Percentiles rank a stretch among this genome's conserved stretches.
Conservation (phyloP, 495 filamentous ascomycete species). For the Penicillium egyptiacum region DNA sequence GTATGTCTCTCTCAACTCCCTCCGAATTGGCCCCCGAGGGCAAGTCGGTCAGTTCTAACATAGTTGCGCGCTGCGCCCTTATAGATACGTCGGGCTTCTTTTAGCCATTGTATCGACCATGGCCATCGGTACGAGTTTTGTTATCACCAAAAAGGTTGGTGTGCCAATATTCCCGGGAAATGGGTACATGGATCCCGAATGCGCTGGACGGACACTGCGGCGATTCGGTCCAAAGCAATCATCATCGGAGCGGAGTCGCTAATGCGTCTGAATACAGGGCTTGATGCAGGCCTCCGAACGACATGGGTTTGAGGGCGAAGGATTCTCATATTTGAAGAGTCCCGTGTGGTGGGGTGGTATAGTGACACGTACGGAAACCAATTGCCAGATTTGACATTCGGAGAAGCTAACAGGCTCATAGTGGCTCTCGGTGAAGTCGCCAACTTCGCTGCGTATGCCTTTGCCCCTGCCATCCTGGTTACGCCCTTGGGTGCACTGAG, state of each 20-base stretch:
- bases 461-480: constrained; percentile 94
- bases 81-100: constrained; percentile 83
- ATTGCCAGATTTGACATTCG: not conserved
- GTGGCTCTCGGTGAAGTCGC: constrained; percentile 84
- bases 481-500: constrained; percentile 91
- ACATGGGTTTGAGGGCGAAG: constrained; percentile 96
- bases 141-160: constrained; percentile 88
- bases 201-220: constrained; percentile 7
- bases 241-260: constrained; percentile 13
- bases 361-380: constrained; percentile 64
- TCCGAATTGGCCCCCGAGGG: constrained; percentile 9
- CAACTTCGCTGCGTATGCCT: constrained; percentile 97
- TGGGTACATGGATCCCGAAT: not conserved
- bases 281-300: constrained; percentile 84
- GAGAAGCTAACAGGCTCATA: constrained; percentile 33
- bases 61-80: constrained; percentile 24
- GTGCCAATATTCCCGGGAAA: constrained; percentile 5
- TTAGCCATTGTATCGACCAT: constrained; percentile 89
- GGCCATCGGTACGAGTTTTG: constrained; percentile 94
- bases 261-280: constrained; percentile 55
- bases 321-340: constrained; percentile 87
- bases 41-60: constrained; percentile 36
- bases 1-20: constrained; percentile 49
- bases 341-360: constrained; percentile 97
- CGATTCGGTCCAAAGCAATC: not conserved